Base-by-base conservation (phyloP, 163 green algal genomes). In the Scenedesmus sp. region DNA sequence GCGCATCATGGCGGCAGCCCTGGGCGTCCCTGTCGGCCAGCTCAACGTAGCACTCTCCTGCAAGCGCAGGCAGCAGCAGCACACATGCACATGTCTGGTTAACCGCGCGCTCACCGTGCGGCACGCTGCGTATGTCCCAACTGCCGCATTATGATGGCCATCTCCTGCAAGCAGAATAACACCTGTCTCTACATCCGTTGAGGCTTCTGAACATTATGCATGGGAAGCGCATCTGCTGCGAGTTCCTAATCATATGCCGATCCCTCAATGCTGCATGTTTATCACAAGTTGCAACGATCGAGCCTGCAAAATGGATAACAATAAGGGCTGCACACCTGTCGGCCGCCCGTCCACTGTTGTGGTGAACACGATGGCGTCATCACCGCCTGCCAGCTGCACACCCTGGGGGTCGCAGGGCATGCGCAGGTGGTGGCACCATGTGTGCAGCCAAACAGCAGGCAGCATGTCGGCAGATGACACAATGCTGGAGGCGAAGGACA, bases 21-120 rank as follows among this genome's bases (percentile, higher is more conserved):
- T 95, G 94, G 30, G 89, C 95, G 40, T 96, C 96, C 73, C 96
- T 90, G 20, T 89, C 92, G 35, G 94, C 72, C 35, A 99, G 93
- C 93, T 98, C 96, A 30, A 99, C 96, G 83, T 97, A 99, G 0
- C 95, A 96, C 89, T 99, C 97, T 26, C 97, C 65, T 76, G 65
- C 65, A 76, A 76, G 30, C 16, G n/a, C n/a, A n/a, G 2, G 30
- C 30, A 37, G 20, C 56, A 76, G 65, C 65, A 76, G n/a, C 65
- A 76, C n/a, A 70, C 56, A 70, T 16, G n/a, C 3, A 15, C 56
- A 70, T 6, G 20, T 61, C 1, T 22, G 9, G 9, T 13, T 16
- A 61, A 16, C 1, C 51, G 22, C 51, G 7, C 7, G 51, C 7
- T 61, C 51, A 10, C 3, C 9, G n/a, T n/a, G n/a, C n/a, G 22